Evolutionary conservation across 2,329 filamentous ascomycete genomes (phyloP).

Genomic region (Botrytis porri): DNA sequence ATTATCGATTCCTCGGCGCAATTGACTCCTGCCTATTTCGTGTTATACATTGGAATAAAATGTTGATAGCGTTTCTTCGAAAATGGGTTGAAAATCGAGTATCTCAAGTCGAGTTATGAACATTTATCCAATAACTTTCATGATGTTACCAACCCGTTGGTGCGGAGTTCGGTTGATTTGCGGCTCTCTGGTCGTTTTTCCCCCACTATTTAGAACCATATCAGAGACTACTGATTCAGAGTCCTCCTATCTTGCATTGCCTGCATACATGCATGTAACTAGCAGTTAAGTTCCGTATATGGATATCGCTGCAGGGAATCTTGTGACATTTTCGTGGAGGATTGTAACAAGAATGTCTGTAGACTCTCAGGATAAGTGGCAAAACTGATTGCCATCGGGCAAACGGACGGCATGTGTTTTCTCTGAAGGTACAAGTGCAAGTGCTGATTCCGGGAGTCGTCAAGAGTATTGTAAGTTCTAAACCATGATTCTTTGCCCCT

Average conservation of each 20-base stretch:
- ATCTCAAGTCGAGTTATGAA: background rate
- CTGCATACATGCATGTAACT: background rate
- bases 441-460: background rate
- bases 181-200: background rate
- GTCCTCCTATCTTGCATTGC: background rate
- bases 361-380: background rate
- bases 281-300: background rate
- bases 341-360: background rate
- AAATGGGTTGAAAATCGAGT: background rate
- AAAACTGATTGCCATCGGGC: background rate
- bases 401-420: background rate
- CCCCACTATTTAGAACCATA: background rate
- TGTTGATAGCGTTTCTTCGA: background rate
- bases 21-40: constrained; percentile 7
- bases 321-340: background rate
- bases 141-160: background rate
- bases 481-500: background rate
- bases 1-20: background rate
- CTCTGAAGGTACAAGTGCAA: background rate
- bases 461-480: background rate
- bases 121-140: background rate
- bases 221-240: too few relatives aligned
- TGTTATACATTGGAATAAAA: too few relatives aligned
- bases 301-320: background rate
- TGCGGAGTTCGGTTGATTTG: background rate